A percentile compares a stretch with the other conserved stretches of the same genome.
Evolutionary conservation across 192 early-diverging fungal species (phyloP).

Genomic region (Globomyces pollinis-pini): DNA sequence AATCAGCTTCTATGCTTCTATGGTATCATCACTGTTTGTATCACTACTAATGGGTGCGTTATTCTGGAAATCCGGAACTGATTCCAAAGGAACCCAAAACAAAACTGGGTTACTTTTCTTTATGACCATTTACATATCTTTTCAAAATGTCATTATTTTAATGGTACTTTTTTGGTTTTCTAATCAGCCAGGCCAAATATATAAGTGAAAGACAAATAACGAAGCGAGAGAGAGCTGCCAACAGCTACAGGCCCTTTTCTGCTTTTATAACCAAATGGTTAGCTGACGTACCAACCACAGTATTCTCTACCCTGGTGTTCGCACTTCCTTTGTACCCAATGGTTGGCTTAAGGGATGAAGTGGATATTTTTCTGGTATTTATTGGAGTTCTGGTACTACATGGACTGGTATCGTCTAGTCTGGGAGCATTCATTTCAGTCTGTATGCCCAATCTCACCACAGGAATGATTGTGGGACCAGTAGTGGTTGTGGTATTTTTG

Average conservation of each 20-base stretch:
- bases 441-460: constrained; percentile 31
- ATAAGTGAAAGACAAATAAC: constrained; percentile 43
- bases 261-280: constrained; percentile 51
- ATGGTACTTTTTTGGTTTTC: too few species aligned
- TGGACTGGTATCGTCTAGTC: constrained; percentile 16
- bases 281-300: not conserved
- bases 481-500: constrained; percentile 33
- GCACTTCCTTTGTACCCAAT: constrained; percentile 14
- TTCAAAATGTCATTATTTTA: constrained; percentile 42
- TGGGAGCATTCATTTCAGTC: constrained; percentile 31
- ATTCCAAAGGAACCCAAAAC: constrained; percentile 50
- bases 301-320: constrained; percentile 4
- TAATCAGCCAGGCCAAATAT: constrained; percentile 10
- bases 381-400: constrained; percentile 19
- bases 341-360: not conserved
- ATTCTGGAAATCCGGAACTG: not conserved
- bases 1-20: not conserved
- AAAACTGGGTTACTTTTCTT: constrained; percentile 54
- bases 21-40: not conserved
- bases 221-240: constrained; percentile 56
- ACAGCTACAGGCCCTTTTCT: constrained; percentile 52
- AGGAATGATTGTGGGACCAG: constrained; percentile 33
- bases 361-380: constrained; percentile 12
- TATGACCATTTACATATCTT: constrained; percentile 40
- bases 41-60: not conserved